Evolutionary conservation across 192 early-diverging fungal species (phyloP), one percentile per base, ranked within the genome.

Genomic region (Podila clonocystis): DNA sequence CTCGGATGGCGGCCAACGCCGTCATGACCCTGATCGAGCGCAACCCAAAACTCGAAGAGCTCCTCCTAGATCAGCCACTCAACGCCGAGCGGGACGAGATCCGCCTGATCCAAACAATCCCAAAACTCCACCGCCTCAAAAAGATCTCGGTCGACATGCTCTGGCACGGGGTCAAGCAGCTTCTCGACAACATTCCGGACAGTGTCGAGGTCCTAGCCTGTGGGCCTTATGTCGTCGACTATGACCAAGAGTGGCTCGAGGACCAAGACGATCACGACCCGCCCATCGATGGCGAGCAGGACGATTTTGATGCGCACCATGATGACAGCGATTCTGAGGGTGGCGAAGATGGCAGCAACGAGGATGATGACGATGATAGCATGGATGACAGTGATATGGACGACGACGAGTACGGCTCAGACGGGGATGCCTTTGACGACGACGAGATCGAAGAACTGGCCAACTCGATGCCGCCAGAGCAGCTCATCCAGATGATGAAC

Each of bases 181-280:
- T 55, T 12, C 9, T 55, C 22, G 52, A 55, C 20, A 55, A 55
- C 9, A 55, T 55, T 8, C 52, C 52, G 20, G 52, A 55, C 24
- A 55, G 52, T 55, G n/a, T 55, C 52, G n/a, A 55, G 24, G 52
- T 55, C 5, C 22, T 55, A 22, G 20, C 52, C 20, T 55, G 52
- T 26, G 52, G 52, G 24, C 52, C 52, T 17, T 55, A 55, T 55
- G 52, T 55, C 0, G 24, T 55, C 9, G 52, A 55, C 52, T 55
- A 55, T 26, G 52, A 55, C 52, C 52, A 55, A 26, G 52, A 55
- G 24, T 55, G 52, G 52, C 52, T 55, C 20, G 52, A 55, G n/a
- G 52, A 55, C 2, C 52, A 55, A 4, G 52, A 55, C 11, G 52
- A 55, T 11, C 52, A 24, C 8, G 52, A 55, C 11, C 52, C 20